These are phyloP conservation scores for Candida pseudoviswanathii DNA, from an alignment of 1,139 yeast genomes.

Conservation along the genomic window DNA sequence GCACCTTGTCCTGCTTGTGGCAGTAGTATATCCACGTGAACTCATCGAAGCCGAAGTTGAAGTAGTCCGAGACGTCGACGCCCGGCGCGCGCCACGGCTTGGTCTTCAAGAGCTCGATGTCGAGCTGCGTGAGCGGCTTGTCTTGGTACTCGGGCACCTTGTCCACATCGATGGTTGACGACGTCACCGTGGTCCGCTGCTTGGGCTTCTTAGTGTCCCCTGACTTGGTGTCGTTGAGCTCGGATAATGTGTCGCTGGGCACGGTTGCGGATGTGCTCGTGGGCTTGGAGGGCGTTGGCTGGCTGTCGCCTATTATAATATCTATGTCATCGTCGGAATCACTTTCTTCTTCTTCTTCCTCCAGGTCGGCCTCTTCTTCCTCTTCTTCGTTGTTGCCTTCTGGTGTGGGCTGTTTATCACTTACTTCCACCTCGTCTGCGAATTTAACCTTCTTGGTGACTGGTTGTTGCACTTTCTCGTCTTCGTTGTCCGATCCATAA, in stretches of 20 bases:
- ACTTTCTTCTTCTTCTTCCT: constrained; percentile 20
- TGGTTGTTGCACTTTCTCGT: constrained; percentile 14
- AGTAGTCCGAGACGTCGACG: constrained; percentile 90
- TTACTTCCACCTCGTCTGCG: not conserved
- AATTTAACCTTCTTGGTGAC: constrained; percentile 18
- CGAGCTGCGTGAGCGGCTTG: constrained; percentile 79
- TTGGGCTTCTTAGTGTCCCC: constrained; percentile 16
- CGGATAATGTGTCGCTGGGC: constrained; percentile 23
- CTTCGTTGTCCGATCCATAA: constrained; percentile 69
- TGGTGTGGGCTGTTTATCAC: constrained; percentile 7
- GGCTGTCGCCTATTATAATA: constrained; percentile 33
- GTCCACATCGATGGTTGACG: constrained; percentile 66
- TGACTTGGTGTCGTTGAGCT: constrained; percentile 49
- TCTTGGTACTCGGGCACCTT: constrained; percentile 82
- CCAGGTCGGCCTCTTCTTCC: constrained; percentile 7
- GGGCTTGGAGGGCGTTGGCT: constrained; percentile 24
- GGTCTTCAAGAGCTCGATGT: constrained; percentile 79
- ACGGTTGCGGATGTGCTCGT: constrained; percentile 25
- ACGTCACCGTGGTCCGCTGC: constrained; percentile 25
- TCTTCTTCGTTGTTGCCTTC: constrained; percentile 2
- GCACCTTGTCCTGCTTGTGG: constrained; percentile 78
- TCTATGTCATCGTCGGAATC: constrained; percentile 50
- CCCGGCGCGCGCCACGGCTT: constrained; percentile 99
- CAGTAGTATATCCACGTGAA: constrained; percentile 95
- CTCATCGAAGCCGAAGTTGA: constrained; percentile 96